phyloP scores from a whole-genome alignment of 495 filamentous ascomycete species.

The Aspergillus diversus region DNA sequence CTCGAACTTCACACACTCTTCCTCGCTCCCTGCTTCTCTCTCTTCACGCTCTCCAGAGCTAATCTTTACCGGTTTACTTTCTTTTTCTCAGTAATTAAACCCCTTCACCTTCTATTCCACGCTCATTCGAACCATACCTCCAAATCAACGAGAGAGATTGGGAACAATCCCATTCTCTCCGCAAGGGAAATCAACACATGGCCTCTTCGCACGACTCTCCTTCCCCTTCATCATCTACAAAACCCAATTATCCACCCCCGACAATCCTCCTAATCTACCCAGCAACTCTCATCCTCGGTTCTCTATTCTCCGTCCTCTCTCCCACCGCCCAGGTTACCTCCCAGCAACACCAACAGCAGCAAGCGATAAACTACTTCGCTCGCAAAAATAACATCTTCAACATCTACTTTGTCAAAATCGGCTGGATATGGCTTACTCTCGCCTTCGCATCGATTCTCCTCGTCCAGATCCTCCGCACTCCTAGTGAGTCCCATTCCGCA shows the following conservation, averaged over 20 bases:
- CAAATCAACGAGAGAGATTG: no score
- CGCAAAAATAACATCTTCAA: slow-evolving; percentile 92
- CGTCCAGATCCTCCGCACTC: slow-evolving; percentile 56
- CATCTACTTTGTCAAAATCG: slow-evolving; percentile 87
- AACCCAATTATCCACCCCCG: slow-evolving; percentile 22
- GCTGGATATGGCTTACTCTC: slow-evolving; percentile 86
- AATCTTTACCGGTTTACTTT: background rate
- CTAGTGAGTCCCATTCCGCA: slow-evolving; percentile 18
- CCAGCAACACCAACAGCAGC: slow-evolving; percentile 29
- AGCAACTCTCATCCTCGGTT: slow-evolving; percentile 73
- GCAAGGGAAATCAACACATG: slow-evolving; percentile 14
- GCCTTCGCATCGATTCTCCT: slow-evolving; percentile 66
- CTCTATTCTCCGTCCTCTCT: slow-evolving; percentile 76
- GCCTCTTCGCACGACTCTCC: slow-evolving; percentile 16
- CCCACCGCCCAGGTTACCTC: slow-evolving; percentile 57
- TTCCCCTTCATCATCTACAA: slow-evolving; percentile 11
- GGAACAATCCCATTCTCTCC: background rate
- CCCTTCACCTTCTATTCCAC: no score
- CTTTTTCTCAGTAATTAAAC: background rate
- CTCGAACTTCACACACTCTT: background rate
- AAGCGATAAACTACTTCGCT: slow-evolving; percentile 79
- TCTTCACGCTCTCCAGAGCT: background rate
- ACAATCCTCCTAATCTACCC: slow-evolving; percentile 70
- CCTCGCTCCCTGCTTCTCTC: background rate
- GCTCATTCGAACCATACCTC: background rate